Evolutionary conservation across 2,329 filamentous ascomycete species (phyloP), one percentile per base, ranked within the genome.

Genomic region (Exophiala sideris): DNA sequence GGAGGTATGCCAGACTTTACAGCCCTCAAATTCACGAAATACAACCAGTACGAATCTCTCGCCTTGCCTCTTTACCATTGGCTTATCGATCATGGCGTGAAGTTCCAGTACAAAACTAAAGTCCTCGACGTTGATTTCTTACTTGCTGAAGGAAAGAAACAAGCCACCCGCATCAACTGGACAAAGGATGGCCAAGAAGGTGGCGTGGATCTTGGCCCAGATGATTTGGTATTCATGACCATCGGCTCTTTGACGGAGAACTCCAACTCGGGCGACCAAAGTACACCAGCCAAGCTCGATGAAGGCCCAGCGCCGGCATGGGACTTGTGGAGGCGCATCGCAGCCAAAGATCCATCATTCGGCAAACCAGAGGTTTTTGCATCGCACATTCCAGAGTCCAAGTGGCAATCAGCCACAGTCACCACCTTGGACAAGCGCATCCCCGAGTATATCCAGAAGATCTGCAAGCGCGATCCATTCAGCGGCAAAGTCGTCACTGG

Each of bases 301-400:
- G 60, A 67, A 8, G 66, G 68, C 11, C 66, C 68, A 0, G 71
- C 72, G 44, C 70, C 70, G 16, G 69, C 70, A 10, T 76, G 73
- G 73, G 64, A 68, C 3, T 62, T 76, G 3, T 76, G 73, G 73
- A 58, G 67, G 2, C 66, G 70, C n/a, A 63, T 75, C 8, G 66
- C 68, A 1, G 68, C 67, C 9, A 70, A 71, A 51, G 59, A 67
- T 50, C 50, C 66, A 8, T 64, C 65, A 0, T 70, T 74, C 52
- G 71, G 72, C 24, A 69, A 70, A 44, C 70, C 74, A 0, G 68
- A 71, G 32, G 73, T 71, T 42, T 77, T 77, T 59, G 70, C 68
- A 53, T 68, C 64, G 1, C 65, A 71, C 20, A 60, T 68, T 18
- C 44, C 60, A 1, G 67, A 74, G 42, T 71, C 70, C 7, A 69